phyloP scores from a whole-genome alignment of 2,329 filamentous ascomycete species.

The Pseudogymnoascus pannorum region DNA sequence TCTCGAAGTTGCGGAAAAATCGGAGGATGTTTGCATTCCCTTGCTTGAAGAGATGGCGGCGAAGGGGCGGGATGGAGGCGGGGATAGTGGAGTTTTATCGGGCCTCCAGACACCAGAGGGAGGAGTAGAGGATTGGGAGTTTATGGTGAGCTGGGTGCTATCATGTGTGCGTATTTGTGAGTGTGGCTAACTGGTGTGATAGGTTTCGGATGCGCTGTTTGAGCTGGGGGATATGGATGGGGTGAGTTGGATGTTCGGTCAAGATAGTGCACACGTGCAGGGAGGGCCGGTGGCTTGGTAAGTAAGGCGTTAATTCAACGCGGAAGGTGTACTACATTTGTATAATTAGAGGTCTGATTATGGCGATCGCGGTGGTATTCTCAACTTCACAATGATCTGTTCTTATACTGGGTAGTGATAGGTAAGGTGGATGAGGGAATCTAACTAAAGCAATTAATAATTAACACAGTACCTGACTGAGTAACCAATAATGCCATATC shows the following conservation, averaged over 20 bases:
- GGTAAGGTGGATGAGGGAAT: background rate
- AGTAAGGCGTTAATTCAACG: background rate
- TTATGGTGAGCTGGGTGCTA: conserved; percentile 30
- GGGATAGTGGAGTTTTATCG: conserved; percentile 18
- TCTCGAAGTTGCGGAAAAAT: conserved; percentile 33
- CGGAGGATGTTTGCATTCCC: conserved; percentile 27
- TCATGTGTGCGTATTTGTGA: conserved; percentile 1
- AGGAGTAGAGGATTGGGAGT: conserved; percentile 36
- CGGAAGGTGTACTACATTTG: background rate
- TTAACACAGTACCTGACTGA: background rate
- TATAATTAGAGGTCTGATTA: no score
- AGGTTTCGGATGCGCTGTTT: conserved; percentile 28
- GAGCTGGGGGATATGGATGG: conserved; percentile 20
- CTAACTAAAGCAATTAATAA: background rate
- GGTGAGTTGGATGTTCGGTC: conserved; percentile 19
- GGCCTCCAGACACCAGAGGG: conserved; percentile 23
- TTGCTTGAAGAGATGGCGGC: conserved; percentile 30
- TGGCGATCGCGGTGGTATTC: background rate
- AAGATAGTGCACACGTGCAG: conserved; percentile 11
- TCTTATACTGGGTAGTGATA: background rate
- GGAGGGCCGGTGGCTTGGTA: background rate
- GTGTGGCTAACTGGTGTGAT: conserved; percentile 9
- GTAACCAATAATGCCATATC: background rate
- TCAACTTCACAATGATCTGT: background rate
- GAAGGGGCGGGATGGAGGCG: conserved; percentile 12